Evolutionary conservation across 116 monocot genomes (phyloP), one percentile per base, ranked within the genome.

Genomic region (Trichopus zeylanicus): DNA sequence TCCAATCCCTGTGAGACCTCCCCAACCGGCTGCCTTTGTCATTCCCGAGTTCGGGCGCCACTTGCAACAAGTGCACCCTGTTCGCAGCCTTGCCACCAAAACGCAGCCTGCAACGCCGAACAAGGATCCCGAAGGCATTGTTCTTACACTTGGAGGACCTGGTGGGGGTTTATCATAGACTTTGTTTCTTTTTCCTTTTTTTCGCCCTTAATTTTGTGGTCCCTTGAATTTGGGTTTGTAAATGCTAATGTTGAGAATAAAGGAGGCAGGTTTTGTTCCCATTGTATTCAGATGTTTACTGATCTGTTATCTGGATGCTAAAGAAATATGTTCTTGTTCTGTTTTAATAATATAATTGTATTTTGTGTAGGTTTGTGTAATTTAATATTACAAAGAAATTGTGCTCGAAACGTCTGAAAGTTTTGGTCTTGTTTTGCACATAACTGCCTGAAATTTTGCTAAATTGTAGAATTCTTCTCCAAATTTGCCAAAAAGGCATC

Each of bases 61-160:
- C 7, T 24, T 51, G 6, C 52, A 74, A 20, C 79, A 75, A 10
- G n/a, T 68, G 31, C 56, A 73, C n/a, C 31, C 71, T 0, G 70
- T 59, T 16, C 70, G 73, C 9, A 59, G 47, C 4, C n/a, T n/a
- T n/a, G n/a, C n/a, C n/a, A 26, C 31, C 4, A 86, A 80, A 47
- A 54, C 70, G 4, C 70, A 82, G 20, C 61, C 72, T 8, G 55
- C 73, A 7, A 77, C 61, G 71, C 61, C 66, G 4, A 74, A 71
- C 28, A 78, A 73, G 3, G 94, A 94, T 58, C 69, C 88, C 1
- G 80, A 83, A 31, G 94, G 80, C 38, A 78, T 94, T 38, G 86
- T 86, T 54, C 78, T 94, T 18, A 78, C 86, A 7, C 72, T 94
- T 26, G 93, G 85, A 53, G 89, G 94, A n/a, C 83, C 94, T 0